phyloP scores from a whole-genome alignment of 768 basidiomycete genomes.

The Porpolomopsis calyptriformis region DNA sequence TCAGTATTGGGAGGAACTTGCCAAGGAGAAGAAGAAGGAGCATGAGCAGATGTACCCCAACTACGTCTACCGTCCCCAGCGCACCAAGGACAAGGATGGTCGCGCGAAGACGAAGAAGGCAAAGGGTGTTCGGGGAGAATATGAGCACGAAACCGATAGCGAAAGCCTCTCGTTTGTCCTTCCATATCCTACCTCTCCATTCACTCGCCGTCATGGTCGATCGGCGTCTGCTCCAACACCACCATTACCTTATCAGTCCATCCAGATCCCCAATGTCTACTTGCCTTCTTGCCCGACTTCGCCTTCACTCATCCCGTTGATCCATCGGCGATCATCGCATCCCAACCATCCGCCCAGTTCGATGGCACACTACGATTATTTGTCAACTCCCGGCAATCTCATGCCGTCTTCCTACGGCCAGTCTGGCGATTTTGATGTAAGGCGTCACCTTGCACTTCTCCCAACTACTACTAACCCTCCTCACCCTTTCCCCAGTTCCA shows the following conservation, averaged over 20 bases:
- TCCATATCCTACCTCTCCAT: conserved; percentile 17
- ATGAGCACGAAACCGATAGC: conserved; percentile 29
- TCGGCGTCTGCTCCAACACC: conserved; percentile 55
- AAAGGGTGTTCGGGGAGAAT: conserved; percentile 24
- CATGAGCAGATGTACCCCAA: conserved; percentile 65
- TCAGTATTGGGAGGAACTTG: conserved; percentile 63
- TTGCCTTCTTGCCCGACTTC: conserved; percentile 54
- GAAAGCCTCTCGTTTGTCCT: conserved; percentile 32
- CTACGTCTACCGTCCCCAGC: conserved; percentile 72
- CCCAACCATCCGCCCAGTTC: conserved; percentile 36
- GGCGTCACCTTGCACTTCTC: conserved; percentile 28
- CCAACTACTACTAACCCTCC: conserved; percentile 7
- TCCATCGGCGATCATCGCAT: conserved; percentile 48
- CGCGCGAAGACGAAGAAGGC: conserved; percentile 33
- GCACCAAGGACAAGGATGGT: conserved; percentile 46
- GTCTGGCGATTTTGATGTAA: conserved; percentile 34
- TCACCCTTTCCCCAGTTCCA: conserved; percentile 18
- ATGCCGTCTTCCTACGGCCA: conserved; percentile 31
- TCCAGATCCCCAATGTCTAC: conserved; percentile 58
- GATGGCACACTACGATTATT: conserved; percentile 44
- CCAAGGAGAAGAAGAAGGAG: conserved; percentile 73
- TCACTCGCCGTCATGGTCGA: conserved; percentile 22
- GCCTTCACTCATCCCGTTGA: conserved; percentile 47
- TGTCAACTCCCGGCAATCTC: conserved; percentile 32
- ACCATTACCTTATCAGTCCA: conserved; percentile 48